These are phyloP conservation scores for Rhypophila decipiens DNA, from an alignment of 495 filamentous ascomycete species.

Conservation along the genomic window DNA sequence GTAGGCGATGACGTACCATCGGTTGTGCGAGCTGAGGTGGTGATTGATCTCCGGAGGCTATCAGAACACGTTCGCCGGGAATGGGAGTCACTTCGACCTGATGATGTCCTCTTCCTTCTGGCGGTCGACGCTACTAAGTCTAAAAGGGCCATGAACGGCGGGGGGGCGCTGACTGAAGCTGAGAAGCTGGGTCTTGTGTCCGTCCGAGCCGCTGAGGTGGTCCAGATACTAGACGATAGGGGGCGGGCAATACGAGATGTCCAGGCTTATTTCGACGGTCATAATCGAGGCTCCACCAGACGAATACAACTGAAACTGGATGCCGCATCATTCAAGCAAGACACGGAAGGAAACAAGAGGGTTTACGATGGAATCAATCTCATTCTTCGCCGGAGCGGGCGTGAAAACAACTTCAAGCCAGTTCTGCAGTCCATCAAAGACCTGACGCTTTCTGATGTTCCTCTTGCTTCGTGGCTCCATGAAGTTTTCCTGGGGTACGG, in stretches of 20 bases:
- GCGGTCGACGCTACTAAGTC: conserved; percentile 57
- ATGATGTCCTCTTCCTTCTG: conserved; percentile 86
- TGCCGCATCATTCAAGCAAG: conserved; percentile 67
- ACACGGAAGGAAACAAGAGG: conserved; percentile 70
- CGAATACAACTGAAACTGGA: conserved; percentile 79
- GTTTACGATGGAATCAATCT: conserved; percentile 85
- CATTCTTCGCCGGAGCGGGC: conserved; percentile 71
- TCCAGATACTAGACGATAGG: conserved; percentile 84
- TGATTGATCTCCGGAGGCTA: conserved; percentile 76
- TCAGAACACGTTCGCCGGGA: conserved; percentile 69
- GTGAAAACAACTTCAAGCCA: conserved; percentile 97
- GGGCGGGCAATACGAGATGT: conserved; percentile 66
- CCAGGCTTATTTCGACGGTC: conserved; percentile 35
- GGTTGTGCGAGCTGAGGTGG: conserved; percentile 77
- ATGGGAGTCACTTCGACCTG: conserved; percentile 84
- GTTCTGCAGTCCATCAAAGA: conserved; percentile 86
- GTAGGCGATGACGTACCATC: conserved; percentile 86
- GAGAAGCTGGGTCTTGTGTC: conserved; percentile 59
- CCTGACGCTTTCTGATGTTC: conserved; percentile 77
- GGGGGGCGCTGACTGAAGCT: conserved; percentile 41
- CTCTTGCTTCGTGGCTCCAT: conserved; percentile 85
- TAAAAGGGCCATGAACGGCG: conserved; percentile 49
- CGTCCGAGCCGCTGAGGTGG: conserved; percentile 77
- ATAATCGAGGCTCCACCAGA: conserved; percentile 46
- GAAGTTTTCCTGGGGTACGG: conserved; percentile 97